Base-by-base conservation (phyloP, 2,329 filamentous ascomycete genomes). In the Cercospora sp. region DNA sequence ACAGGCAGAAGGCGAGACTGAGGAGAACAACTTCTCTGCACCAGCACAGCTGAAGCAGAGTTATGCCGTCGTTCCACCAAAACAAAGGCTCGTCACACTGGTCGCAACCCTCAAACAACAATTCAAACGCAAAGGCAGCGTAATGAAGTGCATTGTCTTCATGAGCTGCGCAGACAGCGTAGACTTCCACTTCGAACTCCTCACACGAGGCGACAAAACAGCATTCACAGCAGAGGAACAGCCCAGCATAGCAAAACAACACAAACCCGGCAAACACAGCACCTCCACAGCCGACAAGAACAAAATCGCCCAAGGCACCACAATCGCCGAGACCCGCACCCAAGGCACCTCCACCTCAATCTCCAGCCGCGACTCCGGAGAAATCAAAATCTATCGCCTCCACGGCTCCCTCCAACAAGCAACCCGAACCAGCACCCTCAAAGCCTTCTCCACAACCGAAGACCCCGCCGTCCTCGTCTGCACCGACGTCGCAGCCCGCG, bases 131-230 rank as follows among this genome's bases (percentile, higher is more conserved):
- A 92, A 91, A 79, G 94, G 93, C 0, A 93, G 92, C 1, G 91
- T 96, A 18, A 97, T 96, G 92, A 98, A 99, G 80, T 92, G 91
- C 23, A 97, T 99, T 69, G 86, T 99, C 39, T 99, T 99, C 81
- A 91, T 99, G 60, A 97, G 94, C 10, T 99, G 95, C 76, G 94
- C 95, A 20, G 95, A 99, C 78, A 95, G 93, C 1, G 95, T 98
- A 67, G 93, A 99, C 78, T 99, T 97, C 75, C 94, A 98, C 79
- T 98, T 93, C 78, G 91, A 96, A 69, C 82, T 97, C 3, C 87
- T 99, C 66, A 90, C 84, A 6, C 81, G 80, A 18, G 79, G 80
- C 60, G 71, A 77, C 33, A 80, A 74, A 33, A 73, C 72, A 12
- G 73, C 77, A 36, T 70, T 78, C 23, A 73, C 70, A 66, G 70